Conservation (phyloP, 73 alveolate species). For the Uronychia setigera region DNA sequence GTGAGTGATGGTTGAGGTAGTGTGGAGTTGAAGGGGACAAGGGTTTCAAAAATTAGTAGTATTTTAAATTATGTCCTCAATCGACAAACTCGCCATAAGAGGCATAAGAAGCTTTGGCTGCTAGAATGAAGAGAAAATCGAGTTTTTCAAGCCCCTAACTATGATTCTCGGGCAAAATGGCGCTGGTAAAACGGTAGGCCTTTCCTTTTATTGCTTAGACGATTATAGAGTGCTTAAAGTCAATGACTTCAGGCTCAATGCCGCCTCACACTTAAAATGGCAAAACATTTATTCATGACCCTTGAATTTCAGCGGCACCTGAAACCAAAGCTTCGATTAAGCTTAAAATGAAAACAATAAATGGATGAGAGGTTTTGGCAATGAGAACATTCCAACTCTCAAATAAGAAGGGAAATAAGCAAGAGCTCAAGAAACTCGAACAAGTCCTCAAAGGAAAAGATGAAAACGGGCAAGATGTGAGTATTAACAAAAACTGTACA, state of each 20-base stretch:
- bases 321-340: slow-evolving; percentile 87
- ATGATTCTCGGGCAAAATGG: slow-evolving; percentile 98
- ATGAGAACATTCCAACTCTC: slow-evolving; percentile 84
- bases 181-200: slow-evolving; percentile 94
- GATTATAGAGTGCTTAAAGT: slow-evolving; percentile 91
- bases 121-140: slow-evolving; percentile 85
- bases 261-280: slow-evolving; percentile 97
- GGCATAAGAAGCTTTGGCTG: slow-evolving; percentile 94
- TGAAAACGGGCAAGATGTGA: slow-evolving; percentile 80
- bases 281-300: slow-evolving; percentile 93
- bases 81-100: slow-evolving; percentile 87
- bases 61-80: slow-evolving; percentile 94
- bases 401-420: slow-evolving; percentile 80
- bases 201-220: slow-evolving; percentile 68
- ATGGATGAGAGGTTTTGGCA: slow-evolving; percentile 79
- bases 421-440: slow-evolving; percentile 90
- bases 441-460: slow-evolving; percentile 79
- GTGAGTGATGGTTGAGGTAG: too few species aligned
- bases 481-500: slow-evolving; percentile 87
- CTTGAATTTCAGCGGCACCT: slow-evolving; percentile 73
- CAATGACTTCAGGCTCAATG: slow-evolving; percentile 92
- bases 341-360: slow-evolving; percentile 77
- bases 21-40: too few species aligned
- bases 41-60: too few species aligned
- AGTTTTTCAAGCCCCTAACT: slow-evolving; percentile 91